Conservation (phyloP, 495 filamentous ascomycete genomes). For the Tuber aestivum region DNA sequence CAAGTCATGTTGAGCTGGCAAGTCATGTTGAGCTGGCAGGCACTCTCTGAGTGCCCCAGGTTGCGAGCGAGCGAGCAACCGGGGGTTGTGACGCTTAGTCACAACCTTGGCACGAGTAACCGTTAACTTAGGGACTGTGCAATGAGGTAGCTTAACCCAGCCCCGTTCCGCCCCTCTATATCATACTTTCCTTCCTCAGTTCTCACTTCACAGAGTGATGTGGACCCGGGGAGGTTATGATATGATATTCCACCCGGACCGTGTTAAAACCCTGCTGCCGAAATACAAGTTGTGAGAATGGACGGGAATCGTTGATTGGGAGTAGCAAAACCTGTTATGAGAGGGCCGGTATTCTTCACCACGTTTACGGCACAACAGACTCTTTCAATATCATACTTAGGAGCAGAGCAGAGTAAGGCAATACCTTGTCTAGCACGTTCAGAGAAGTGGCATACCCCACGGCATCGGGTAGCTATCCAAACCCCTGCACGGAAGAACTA, state of each 20-base stretch:
- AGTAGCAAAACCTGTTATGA: background rate
- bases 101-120: too few relatives aligned
- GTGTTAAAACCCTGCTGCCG: background rate
- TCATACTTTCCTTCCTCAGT: too few relatives aligned
- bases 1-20: too few relatives aligned
- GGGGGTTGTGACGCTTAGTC: too few relatives aligned
- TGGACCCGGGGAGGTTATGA: background rate
- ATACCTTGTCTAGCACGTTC: background rate
- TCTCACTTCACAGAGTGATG: background rate
- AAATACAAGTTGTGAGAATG: too few relatives aligned
- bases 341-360: background rate
- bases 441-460: background rate
- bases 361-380: background rate
- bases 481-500: background rate
- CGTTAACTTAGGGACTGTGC: background rate
- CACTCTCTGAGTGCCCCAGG: too few relatives aligned
- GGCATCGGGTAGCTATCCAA: background rate
- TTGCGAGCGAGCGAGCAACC: too few relatives aligned
- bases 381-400: background rate
- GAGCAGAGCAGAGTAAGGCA: background rate
- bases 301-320: background rate
- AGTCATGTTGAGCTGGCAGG: too few relatives aligned
- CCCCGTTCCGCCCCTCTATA: too few relatives aligned
- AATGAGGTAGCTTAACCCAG: background rate
- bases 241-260: background rate